phyloP scores from a whole-genome alignment of 2,329 filamentous ascomycete species.

The Aspergillus sp. region DNA sequence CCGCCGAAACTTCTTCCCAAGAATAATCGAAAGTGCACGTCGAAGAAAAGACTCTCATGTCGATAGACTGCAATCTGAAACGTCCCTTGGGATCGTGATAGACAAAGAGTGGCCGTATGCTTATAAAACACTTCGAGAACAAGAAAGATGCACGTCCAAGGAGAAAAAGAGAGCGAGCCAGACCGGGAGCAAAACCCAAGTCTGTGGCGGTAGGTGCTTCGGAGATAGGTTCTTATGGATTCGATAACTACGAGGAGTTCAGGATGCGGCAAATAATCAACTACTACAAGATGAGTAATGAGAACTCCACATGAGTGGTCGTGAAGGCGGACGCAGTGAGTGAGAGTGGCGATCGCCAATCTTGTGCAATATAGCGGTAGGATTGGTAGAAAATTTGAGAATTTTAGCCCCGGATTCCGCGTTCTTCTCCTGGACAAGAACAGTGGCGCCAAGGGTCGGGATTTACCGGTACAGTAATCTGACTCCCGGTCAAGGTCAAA shows the following conservation, averaged over 20 bases:
- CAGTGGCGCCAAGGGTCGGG: slow-evolving; percentile 23
- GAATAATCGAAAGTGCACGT: slow-evolving; percentile 92
- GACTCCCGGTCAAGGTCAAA: background rate
- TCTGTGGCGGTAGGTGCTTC: background rate
- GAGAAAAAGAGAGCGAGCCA: background rate
- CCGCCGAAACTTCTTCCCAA: slow-evolving; percentile 95
- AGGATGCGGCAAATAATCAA: background rate
- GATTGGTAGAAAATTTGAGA: slow-evolving; percentile 18
- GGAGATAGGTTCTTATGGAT: background rate
- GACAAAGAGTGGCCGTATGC: background rate
- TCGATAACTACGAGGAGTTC: background rate
- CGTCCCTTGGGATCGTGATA: background rate
- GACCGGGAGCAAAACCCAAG: background rate
- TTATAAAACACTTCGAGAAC: background rate
- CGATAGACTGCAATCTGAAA: slow-evolving; percentile 23
- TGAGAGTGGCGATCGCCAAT: slow-evolving; percentile 17
- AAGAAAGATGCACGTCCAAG: background rate
- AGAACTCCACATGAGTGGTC: background rate
- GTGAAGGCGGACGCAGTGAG: slow-evolving; percentile 15
- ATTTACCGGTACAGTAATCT: slow-evolving; percentile 23
- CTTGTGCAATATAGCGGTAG: slow-evolving; percentile 10
- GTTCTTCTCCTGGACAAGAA: slow-evolving; percentile 1
- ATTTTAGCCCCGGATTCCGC: slow-evolving; percentile 14
- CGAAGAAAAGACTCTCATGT: slow-evolving; percentile 95
- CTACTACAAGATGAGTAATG: slow-evolving; percentile 13